Evolutionary conservation across 208 protist genomes (phyloP).

Genomic region (Lotmaria passim): DNA sequence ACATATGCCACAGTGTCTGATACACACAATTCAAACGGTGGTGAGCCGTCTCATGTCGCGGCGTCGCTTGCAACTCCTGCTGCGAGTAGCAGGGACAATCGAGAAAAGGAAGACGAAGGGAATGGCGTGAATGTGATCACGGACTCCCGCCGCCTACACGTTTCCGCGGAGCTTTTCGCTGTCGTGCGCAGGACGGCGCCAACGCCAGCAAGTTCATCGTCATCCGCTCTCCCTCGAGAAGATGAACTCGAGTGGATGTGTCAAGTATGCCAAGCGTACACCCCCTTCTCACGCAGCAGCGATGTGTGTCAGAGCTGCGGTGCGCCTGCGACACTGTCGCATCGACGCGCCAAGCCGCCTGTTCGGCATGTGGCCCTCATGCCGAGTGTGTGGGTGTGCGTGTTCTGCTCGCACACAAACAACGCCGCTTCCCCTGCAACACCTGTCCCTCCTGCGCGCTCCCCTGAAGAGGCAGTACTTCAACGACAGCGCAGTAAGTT

Average conservation of each 20-base stretch:
- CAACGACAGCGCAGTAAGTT: constrained; percentile 49
- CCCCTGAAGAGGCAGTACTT: neutral
- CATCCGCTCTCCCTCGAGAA: constrained; percentile 16
- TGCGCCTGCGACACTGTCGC: constrained; percentile 42
- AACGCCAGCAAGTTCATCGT: neutral
- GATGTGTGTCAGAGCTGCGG: constrained; percentile 52
- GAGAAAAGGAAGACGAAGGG: too few species aligned
- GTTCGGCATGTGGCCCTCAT: constrained; percentile 72
- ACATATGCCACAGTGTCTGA: too few species aligned
- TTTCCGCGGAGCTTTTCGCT: constrained; percentile 40
- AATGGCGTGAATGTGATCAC: constrained; percentile 17
- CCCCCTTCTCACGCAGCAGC: constrained; percentile 33
- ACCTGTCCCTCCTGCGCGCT: too few species aligned
- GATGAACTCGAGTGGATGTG: constrained; percentile 71
- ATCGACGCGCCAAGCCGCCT: constrained; percentile 51
- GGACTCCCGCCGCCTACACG: constrained; percentile 36
- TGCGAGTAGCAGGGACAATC: neutral
- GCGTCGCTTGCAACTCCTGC: too few species aligned
- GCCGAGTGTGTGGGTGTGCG: constrained; percentile 65
- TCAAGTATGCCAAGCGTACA: constrained; percentile 58
- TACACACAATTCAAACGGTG: too few species aligned
- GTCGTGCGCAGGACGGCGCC: constrained; percentile 28
- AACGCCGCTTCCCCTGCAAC: neutral
- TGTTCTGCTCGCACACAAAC: constrained; percentile 38
- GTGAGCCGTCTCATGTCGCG: too few species aligned